Evolutionary conservation across 176 grass and related monocot genomes (phyloP), one percentile per base, ranked within the genome.

Genomic region (Microstegium vimineum): DNA sequence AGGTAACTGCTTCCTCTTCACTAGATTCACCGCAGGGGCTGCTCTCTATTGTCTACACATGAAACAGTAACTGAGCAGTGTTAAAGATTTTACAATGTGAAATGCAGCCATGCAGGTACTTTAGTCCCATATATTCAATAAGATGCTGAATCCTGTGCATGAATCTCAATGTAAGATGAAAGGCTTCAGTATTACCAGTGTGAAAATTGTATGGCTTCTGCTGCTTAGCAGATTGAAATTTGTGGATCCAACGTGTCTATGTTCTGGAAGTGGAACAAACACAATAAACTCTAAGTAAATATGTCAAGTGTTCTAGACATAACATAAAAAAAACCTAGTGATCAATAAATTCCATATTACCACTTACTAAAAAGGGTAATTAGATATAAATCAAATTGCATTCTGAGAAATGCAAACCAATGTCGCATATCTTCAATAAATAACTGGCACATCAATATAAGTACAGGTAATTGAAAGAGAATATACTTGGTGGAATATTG

Each of bases 201-300:
- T 96, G 73, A 96, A 96, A 88, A 96, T 96, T 76, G 93, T 96
- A 84, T 96, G 93, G 81, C 93, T 92, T 87, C 93, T 92, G 75
- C 93, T 96, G 86, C 93, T 96, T 42, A 92, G 76, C 56, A 96
- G 81, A 74, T 96, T 96, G 80, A 92, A 92, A 62, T 96, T 96
- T 83, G 86, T 92, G 66, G 93, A 96, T 40, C 90, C 93, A 68
- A 96, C 90, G 79, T 96, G 93, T 74, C 93, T 90, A 80, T 90
- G 88, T 81, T 93, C 94, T 93, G 84, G 66, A 81, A 75, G 43
- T 23, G 54, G 16, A 79, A 54, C 57, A 80, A 66, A 38, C 57
- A 65, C 31, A 66, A 27, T 64, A 54, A 86, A 73, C 17, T 63
- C 7, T 69, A 72, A 63, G 10, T 51, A 54, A 60, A 32, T 65